Evolutionary conservation across 371 early-diverging fungal genomes (phyloP).

Genomic region (Dipsacomyces acuminosporus): DNA sequence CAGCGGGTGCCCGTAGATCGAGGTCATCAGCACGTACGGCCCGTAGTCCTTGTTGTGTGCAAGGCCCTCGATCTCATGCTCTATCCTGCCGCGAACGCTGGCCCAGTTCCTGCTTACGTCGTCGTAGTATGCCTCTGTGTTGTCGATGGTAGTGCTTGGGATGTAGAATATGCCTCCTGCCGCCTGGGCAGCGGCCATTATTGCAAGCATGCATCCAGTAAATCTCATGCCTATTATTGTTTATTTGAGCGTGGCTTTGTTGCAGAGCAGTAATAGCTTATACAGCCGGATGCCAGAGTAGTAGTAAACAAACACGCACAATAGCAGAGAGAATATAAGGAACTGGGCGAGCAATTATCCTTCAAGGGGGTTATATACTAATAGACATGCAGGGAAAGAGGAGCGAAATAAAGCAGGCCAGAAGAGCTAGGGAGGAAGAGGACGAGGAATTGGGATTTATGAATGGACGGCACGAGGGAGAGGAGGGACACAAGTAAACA

Average conservation of each 20-base stretch:
- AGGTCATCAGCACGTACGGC: conserved; percentile 14
- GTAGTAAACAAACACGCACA: no score
- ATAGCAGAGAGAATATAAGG: no score
- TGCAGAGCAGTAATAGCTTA: no score
- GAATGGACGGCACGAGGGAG: no score
- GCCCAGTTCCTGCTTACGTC: conserved; percentile 16
- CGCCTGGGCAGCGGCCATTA: conserved; percentile 1
- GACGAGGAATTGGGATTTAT: no score
- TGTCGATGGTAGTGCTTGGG: conserved; percentile 19
- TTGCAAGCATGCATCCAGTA: not conserved
- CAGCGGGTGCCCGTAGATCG: conserved; percentile 8
- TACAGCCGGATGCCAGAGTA: no score
- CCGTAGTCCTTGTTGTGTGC: conserved; percentile 9
- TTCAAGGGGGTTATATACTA: no score
- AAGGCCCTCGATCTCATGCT: conserved; percentile 2
- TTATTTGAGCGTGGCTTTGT: no score
- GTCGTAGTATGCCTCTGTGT: conserved; percentile 17
- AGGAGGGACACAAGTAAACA: no score
- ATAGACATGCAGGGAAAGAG: not conserved
- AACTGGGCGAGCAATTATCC: no score
- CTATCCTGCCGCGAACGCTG: conserved; percentile 3
- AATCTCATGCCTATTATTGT: no score
- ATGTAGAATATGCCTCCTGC: conserved; percentile 10
- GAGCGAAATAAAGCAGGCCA: not conserved
- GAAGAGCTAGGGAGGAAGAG: no score